phyloP scores from a whole-genome alignment of 1,284 basidiomycete genomes.

The Cutaneotrichosporon spelunceum region DNA sequence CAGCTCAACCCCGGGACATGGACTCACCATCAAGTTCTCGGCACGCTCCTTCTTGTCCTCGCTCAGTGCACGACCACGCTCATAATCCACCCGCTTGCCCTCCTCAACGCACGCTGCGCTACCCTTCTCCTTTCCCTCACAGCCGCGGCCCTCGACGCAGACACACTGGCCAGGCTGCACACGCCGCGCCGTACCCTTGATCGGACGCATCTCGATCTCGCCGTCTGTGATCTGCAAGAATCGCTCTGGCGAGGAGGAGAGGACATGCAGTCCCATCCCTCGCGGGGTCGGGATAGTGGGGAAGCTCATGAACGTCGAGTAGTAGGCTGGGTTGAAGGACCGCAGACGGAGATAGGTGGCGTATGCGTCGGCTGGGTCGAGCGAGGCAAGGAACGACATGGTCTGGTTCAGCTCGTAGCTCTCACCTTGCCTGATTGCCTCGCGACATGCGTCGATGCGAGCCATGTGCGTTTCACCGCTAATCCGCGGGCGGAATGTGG shows the following conservation, averaged over 20 bases:
- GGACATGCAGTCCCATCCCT: constrained; percentile 62
- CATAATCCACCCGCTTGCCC: constrained; percentile 44
- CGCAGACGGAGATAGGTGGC: constrained; percentile 60
- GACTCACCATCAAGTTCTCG: constrained; percentile 81
- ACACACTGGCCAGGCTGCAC: constrained; percentile 45
- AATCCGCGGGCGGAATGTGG: constrained; percentile 43
- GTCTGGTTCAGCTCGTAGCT: constrained; percentile 97
- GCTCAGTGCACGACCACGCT: constrained; percentile 56
- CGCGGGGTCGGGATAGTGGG: constrained; percentile 46
- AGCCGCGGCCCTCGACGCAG: constrained; percentile 30
- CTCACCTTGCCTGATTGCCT: constrained; percentile 76
- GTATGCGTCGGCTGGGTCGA: constrained; percentile 33
- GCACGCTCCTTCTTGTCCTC: constrained; percentile 88
- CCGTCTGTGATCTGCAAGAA: constrained; percentile 69
- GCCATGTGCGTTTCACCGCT: constrained; percentile 60
- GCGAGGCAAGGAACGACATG: constrained; percentile 58
- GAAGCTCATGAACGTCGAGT: constrained; percentile 77
- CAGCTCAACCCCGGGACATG: not conserved
- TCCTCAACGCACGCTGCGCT: constrained; percentile 32
- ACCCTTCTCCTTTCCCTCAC: constrained; percentile 29
- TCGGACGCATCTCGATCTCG: constrained; percentile 78
- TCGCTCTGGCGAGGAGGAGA: constrained; percentile 83
- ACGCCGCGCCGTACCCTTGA: constrained; percentile 73
- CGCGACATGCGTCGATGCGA: constrained; percentile 70
- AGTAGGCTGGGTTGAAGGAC: constrained; percentile 80